Conservation (phyloP, 163 green algal genomes). For the Chlamydomonas reinhardtii region DNA sequence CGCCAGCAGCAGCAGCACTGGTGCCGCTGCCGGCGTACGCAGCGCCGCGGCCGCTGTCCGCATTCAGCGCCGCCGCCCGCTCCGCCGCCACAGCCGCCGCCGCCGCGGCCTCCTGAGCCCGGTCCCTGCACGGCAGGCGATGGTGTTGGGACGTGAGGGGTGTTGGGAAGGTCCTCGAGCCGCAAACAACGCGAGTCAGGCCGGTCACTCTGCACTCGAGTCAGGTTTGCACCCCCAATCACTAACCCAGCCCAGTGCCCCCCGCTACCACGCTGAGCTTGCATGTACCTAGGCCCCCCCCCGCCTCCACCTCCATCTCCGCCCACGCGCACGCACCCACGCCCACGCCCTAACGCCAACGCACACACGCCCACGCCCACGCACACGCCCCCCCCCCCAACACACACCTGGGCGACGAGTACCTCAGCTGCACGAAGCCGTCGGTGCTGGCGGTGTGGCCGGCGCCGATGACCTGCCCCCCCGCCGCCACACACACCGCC, state of each 20-base stretch:
- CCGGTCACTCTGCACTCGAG: no score
- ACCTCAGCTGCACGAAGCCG: slow-evolving; percentile 28
- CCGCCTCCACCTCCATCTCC: no score
- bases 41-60: slow-evolving; percentile 61
- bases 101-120: slow-evolving; percentile 6
- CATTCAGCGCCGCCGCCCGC: slow-evolving; percentile 75
- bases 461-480: slow-evolving; percentile 15
- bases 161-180: no score
- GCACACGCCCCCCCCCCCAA: neutral
- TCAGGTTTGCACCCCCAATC: no score
- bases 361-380: neutral
- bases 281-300: no score
- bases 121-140: neutral
- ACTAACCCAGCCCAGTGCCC: no score
- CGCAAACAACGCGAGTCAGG: no score
- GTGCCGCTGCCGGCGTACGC: slow-evolving; percentile 14
- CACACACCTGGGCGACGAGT: slow-evolving; percentile 27
- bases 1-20: neutral
- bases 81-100: slow-evolving; percentile 55
- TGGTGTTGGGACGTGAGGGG: neutral
- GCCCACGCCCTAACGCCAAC: no score
- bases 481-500: slow-evolving; percentile 26
- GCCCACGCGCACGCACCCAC: no score
- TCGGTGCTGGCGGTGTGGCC: slow-evolving; percentile 44
- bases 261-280: no score